A percentile compares a stretch with the other conserved stretches of the same genome.
phyloP scores from a whole-genome alignment of 2,329 filamentous ascomycete species.

The Gaeumannomyces tritici region DNA sequence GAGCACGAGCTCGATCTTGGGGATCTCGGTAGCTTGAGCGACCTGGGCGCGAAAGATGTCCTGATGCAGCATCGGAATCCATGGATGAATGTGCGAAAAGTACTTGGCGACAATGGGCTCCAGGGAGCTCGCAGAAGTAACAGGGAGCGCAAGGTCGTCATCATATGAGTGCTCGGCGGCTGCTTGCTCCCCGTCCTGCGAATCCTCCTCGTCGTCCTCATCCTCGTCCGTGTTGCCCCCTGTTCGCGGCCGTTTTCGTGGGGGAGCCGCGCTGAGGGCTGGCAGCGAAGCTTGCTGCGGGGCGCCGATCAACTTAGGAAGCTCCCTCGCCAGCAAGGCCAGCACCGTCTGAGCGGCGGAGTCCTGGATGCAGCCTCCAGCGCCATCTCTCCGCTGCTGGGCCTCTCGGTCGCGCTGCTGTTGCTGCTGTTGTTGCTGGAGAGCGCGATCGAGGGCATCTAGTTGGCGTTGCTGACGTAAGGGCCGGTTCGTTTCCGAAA shows the following conservation, averaged over 20 bases:
- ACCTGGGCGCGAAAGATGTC: conserved; percentile 14
- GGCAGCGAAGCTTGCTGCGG: background rate
- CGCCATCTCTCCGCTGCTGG: background rate
- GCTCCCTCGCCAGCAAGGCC: background rate
- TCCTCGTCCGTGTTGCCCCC: background rate
- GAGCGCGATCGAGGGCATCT: background rate
- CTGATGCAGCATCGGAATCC: conserved; percentile 26
- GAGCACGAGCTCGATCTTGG: conserved; percentile 19
- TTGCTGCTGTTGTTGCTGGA: background rate
- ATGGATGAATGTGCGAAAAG: conserved; percentile 26
- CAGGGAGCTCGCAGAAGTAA: conserved; percentile 20
- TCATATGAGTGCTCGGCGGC: background rate
- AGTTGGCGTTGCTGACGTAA: background rate
- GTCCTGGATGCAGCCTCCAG: background rate
- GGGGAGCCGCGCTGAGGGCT: background rate
- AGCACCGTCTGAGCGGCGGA: background rate
- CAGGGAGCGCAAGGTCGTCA: conserved; percentile 4
- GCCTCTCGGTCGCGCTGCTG: background rate
- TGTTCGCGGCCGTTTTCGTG: background rate
- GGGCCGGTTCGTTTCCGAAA: background rate
- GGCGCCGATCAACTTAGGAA: background rate
- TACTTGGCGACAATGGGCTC: conserved; percentile 23
- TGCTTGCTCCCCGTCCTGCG: background rate
- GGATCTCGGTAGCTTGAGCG: conserved; percentile 11
- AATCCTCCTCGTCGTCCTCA: background rate